phyloP scores from a whole-genome alignment of 1,284 basidiomycete species.

The Ustilago hordei region DNA sequence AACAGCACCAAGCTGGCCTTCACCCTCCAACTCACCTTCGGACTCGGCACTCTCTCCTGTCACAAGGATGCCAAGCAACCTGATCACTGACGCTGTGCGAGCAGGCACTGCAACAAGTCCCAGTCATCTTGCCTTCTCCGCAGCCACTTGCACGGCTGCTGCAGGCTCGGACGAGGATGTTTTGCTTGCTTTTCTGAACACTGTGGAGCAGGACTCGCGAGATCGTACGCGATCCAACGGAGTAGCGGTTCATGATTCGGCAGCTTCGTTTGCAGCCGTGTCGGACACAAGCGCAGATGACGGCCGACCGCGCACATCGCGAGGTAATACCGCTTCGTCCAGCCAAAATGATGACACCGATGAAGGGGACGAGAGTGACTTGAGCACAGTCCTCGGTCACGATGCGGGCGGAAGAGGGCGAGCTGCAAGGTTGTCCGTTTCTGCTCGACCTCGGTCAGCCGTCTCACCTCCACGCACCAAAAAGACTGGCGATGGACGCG shows the following conservation, averaged over 20 bases:
- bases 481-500: constrained; percentile 3
- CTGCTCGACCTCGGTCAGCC: constrained; percentile 18
- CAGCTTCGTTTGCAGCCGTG: not conserved
- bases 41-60: constrained; percentile 22
- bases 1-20: constrained; percentile 41
- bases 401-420: constrained; percentile 10
- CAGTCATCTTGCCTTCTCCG: not conserved
- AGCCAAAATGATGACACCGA: constrained; percentile 10
- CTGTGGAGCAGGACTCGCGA: constrained; percentile 43
- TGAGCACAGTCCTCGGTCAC: constrained; percentile 4
- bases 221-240: constrained; percentile 13
- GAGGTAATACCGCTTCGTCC: constrained; percentile 38
- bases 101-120: not conserved
- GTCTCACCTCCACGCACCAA: not conserved
- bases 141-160: not conserved
- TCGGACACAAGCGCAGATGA: constrained; percentile 13
- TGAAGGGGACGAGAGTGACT: constrained; percentile 11
- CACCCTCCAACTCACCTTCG: constrained; percentile 30
- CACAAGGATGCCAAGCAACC: constrained; percentile 23
- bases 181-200: constrained; percentile 38
- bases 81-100: not conserved
- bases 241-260: not conserved
- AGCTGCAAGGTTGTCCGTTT: constrained; percentile 17
- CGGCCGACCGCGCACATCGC: constrained; percentile 33
- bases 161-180: constrained; percentile 27